phyloP scores from a whole-genome alignment of 2,329 filamentous ascomycete genomes.

The Pseudovirgaria hyperparasitica region DNA sequence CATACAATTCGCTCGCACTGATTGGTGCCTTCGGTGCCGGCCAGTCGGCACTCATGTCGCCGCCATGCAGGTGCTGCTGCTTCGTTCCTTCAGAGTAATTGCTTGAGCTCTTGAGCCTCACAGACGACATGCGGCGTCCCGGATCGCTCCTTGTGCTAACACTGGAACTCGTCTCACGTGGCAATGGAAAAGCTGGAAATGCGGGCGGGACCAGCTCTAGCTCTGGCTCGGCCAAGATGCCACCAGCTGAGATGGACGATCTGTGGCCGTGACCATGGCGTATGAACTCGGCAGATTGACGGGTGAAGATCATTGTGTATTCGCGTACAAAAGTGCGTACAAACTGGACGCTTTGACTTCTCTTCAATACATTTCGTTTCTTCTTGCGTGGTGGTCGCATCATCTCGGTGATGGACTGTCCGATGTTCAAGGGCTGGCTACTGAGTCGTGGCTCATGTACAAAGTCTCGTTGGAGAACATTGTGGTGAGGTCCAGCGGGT shows the following conservation, averaged over 20 bases:
- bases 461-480: constrained; percentile 30
- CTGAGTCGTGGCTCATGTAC: constrained; percentile 18
- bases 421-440: no score
- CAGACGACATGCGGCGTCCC: no score
- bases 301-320: constrained; percentile 31
- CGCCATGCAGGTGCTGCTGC: no score
- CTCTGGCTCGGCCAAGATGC: constrained; percentile 32
- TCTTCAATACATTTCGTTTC: constrained; percentile 9
- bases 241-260: constrained; percentile 28
- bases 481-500: constrained; percentile 26
- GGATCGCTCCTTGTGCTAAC: no score
- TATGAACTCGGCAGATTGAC: constrained; percentile 24
- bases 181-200: no score
- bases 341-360: constrained; percentile 28
- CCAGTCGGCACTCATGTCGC: no score
- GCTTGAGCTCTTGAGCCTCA: no score
- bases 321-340: constrained; percentile 28
- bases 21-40: no score
- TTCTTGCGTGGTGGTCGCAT: constrained; percentile 16
- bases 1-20: no score
- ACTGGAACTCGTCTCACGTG: no score
- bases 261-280: constrained; percentile 31
- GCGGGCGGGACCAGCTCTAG: constrained; percentile 35
- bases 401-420: constrained; percentile 15
- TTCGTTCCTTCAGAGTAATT: no score